phyloP scores from a whole-genome alignment of 257 asterid genomes.

The Nicotiana sylvestris region DNA sequence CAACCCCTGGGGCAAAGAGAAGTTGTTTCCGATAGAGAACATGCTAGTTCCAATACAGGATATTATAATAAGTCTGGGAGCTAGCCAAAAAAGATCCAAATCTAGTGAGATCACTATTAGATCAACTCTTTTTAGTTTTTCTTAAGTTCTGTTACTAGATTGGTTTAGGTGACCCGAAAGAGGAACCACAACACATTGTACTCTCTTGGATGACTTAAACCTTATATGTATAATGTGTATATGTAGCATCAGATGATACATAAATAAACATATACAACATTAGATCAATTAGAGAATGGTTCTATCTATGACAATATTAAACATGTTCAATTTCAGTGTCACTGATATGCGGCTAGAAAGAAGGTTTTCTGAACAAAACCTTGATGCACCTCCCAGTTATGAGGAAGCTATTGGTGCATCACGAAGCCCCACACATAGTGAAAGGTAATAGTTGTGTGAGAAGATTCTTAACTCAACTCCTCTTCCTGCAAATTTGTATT shows the following conservation, averaged over 20 bases:
- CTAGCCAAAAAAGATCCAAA: too few relatives aligned
- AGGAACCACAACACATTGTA: not conserved
- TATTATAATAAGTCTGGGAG: too few relatives aligned
- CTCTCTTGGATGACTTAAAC: not conserved
- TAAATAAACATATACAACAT: not conserved
- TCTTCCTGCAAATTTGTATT: slow-evolving; percentile 18
- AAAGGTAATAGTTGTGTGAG: slow-evolving; percentile 40
- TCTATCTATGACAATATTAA: not conserved
- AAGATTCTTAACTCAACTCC: slow-evolving; percentile 5
- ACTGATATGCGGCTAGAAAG: slow-evolving; percentile 42
- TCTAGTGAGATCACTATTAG: too few relatives aligned
- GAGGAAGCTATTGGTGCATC: slow-evolving; percentile 72
- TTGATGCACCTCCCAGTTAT: slow-evolving; percentile 77
- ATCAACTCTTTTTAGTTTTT: not conserved
- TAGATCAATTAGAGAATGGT: not conserved
- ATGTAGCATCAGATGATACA: not conserved
- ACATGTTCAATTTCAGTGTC: slow-evolving; percentile 32
- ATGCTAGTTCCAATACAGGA: too few relatives aligned
- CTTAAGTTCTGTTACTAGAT: not conserved
- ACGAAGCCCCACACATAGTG: slow-evolving; percentile 70
- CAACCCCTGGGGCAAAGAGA: too few relatives aligned
- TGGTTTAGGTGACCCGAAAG: too few relatives aligned
- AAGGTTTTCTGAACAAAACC: slow-evolving; percentile 64
- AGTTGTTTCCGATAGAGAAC: too few relatives aligned
- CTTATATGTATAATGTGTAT: not conserved